Evolutionary conservation across 2,329 filamentous ascomycete genomes (phyloP).

Genomic region (Aureobasidium vineae): DNA sequence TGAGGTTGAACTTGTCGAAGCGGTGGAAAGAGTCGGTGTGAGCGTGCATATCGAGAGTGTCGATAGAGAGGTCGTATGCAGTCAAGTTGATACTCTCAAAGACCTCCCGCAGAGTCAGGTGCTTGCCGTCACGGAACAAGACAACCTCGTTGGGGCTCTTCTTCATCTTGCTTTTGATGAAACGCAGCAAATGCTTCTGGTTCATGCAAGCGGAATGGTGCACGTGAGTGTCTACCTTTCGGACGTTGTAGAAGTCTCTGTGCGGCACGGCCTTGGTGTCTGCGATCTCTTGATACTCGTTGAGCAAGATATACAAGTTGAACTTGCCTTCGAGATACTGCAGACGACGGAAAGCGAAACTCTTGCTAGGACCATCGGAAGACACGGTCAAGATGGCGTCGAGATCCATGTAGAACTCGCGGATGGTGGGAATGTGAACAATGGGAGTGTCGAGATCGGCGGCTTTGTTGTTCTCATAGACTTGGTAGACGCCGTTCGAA

Average conservation of each 20-base stretch:
- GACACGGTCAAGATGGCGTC: constrained; percentile 85
- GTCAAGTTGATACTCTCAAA: constrained; percentile 98
- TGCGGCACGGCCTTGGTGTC: constrained; percentile 98
- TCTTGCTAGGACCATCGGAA: constrained; percentile 93
- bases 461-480: constrained; percentile 70
- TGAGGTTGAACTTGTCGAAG: constrained; percentile 99
- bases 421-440: constrained; percentile 81
- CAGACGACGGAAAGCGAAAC: constrained; percentile 89
- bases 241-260: constrained; percentile 97
- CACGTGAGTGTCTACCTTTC: constrained; percentile 98
- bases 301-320: constrained; percentile 87
- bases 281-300: constrained; percentile 96
- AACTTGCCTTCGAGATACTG: constrained; percentile 98
- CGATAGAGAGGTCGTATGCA: constrained; percentile 95
- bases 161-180: constrained; percentile 99
- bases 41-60: constrained; percentile 98
- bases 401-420: constrained; percentile 94
- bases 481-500: constrained; percentile 83
- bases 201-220: constrained; percentile 99
- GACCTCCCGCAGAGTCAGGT: constrained; percentile 86
- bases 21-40: constrained; percentile 98
- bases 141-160: constrained; percentile 94
- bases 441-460: constrained; percentile 65
- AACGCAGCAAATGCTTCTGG: constrained; percentile 94
- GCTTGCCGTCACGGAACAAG: constrained; percentile 84